A percentile compares a stretch with the other conserved stretches of the same genome.
These are phyloP conservation scores for Bretschneidera sinensis DNA, from an alignment of 345 rosid species.

Conservation along the genomic window DNA sequence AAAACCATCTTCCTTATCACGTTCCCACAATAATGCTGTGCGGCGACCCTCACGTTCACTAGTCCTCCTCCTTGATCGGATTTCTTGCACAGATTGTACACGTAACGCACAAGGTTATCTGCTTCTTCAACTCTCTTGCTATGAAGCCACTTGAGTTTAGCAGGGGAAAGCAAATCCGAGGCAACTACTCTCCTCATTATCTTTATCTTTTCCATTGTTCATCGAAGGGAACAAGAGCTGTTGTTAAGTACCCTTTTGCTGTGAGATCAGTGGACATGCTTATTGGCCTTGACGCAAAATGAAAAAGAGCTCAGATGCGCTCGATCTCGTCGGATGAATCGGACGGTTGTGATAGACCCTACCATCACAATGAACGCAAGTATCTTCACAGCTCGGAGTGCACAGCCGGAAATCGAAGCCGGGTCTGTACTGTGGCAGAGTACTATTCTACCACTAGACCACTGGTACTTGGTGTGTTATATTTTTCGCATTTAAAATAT, in stretches of 20 bases:
- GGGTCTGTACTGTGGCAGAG: no score
- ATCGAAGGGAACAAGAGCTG: constrained; percentile 27
- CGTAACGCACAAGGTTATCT: constrained; percentile 30
- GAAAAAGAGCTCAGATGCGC: no score
- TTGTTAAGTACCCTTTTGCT: constrained; percentile 30
- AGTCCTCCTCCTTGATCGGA: background rate
- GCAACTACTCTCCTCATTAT: constrained; percentile 39
- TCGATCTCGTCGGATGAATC: no score
- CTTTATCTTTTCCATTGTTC: constrained; percentile 49
- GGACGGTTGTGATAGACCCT: no score
- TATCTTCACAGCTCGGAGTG: no score
- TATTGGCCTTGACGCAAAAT: constrained; percentile 22
- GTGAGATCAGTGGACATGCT: constrained; percentile 18
- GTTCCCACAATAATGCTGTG: constrained; percentile 41
- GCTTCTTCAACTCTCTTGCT: constrained; percentile 37
- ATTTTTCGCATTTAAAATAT: no score
- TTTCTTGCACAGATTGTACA: constrained; percentile 23
- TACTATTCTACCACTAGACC: no score
- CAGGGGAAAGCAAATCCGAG: constrained; percentile 18
- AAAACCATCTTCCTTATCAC: constrained; percentile 38
- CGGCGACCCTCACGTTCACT: constrained; percentile 28
- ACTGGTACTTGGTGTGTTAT: no score
- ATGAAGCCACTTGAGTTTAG: constrained; percentile 14
- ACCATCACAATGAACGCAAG: no score
- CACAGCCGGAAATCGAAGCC: no score